Conservation (phyloP, 2,329 filamentous ascomycete genomes). For the Xylaria multiplex region DNA sequence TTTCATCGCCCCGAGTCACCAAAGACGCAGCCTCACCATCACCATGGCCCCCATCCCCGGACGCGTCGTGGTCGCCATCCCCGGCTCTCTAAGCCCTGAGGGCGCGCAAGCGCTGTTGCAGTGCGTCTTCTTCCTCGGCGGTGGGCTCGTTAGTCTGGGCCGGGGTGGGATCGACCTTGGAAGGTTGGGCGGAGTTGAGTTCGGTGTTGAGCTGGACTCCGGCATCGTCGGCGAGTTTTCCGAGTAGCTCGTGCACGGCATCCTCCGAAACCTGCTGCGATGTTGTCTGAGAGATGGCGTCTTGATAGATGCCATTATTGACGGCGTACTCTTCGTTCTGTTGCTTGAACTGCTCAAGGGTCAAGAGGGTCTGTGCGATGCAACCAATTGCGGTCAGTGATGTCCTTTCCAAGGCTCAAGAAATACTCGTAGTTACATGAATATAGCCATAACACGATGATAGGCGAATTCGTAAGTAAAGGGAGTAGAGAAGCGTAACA, state of each 20-base stretch:
- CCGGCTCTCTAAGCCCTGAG: constrained; percentile 58
- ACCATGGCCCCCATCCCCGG: constrained; percentile 1
- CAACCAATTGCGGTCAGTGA: background rate
- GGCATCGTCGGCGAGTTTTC: constrained; percentile 86
- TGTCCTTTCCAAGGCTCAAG: background rate
- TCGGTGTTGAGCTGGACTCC: constrained; percentile 84
- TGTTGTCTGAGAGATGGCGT: constrained; percentile 82
- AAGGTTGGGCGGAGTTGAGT: constrained; percentile 67
- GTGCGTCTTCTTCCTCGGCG: constrained; percentile 80
- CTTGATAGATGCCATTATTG: constrained; percentile 81
- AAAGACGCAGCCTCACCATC: background rate
- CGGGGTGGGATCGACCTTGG: constrained; percentile 64
- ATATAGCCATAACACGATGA: background rate
- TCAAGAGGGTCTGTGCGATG: constrained; percentile 61
- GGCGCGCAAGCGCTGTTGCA: constrained; percentile 69
- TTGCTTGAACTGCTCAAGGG: constrained; percentile 69
- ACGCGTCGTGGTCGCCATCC: constrained; percentile 24
- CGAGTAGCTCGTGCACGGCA: constrained; percentile 86
- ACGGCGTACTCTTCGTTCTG: constrained; percentile 73
- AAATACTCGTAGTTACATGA: background rate
- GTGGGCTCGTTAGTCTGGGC: constrained; percentile 70
- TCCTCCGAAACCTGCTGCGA: constrained; percentile 79
- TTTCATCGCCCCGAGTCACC: background rate
- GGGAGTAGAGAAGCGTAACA: constrained; percentile 12
- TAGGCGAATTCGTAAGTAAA: no score